These are phyloP conservation scores for Citrullus colocynthis DNA, from an alignment of 306 rosid species.

Conservation along the genomic window DNA sequence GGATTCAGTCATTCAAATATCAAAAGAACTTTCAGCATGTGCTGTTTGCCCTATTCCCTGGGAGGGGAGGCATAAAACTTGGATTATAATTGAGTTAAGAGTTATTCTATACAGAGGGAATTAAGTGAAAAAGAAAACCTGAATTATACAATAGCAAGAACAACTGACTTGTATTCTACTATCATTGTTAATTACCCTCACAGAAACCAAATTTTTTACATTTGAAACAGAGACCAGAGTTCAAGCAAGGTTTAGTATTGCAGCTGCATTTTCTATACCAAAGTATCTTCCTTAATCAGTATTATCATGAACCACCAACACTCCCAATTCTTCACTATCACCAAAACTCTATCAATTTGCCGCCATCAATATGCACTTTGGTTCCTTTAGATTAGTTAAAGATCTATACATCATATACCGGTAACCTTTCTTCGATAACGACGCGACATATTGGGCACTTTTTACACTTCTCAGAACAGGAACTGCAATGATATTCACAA, in stretches of 20 bases:
- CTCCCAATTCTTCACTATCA: neutral
- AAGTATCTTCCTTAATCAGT: neutral
- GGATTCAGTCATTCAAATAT: neutral
- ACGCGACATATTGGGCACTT: conserved; percentile 85
- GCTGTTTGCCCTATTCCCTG: neutral
- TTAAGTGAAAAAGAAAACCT: neutral
- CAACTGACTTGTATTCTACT: neutral
- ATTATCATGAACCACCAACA: neutral
- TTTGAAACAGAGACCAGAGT: neutral
- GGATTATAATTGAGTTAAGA: neutral
- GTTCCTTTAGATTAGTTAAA: conserved; percentile 1
- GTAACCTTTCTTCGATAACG: conserved; percentile 51
- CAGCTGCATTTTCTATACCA: neutral
- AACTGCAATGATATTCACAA: conserved; percentile 37
- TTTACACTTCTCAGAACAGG: conserved; percentile 76
- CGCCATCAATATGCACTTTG: neutral
- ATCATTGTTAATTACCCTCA: neutral
- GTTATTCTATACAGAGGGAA: neutral
- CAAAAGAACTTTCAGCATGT: neutral
- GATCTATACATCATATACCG: conserved; percentile 81
- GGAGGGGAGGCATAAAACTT: neutral
- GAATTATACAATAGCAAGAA: neutral
- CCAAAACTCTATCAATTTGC: neutral
- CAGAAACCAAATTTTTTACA: conserved; percentile 5
- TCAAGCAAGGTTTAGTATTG: neutral